Evolutionary conservation across 2,329 filamentous ascomycete genomes (phyloP), one percentile per base, ranked within the genome.

Genomic region (Penicillium occitanis): DNA sequence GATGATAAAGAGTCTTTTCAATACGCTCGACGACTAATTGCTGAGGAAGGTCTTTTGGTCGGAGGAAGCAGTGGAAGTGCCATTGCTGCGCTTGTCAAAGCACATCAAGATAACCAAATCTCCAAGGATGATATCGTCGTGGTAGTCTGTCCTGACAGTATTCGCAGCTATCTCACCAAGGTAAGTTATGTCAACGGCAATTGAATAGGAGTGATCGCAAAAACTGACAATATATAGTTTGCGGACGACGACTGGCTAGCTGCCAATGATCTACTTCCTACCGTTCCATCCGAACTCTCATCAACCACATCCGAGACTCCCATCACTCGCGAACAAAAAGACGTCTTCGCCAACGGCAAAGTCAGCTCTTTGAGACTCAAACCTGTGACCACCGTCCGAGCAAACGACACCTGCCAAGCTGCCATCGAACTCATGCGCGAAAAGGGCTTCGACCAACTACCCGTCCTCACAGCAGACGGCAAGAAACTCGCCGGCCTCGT

Each of bases 201-300:
- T 35, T 35, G 33, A 35, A 35, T 35, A 35, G 33, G 33, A 35
- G 33, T 35, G 33, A 35, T 35, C 33, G 7, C 33, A 35, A 35
- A 7, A 35, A 35, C 33, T 35, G 33, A 35, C 33, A 35, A 35
- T 35, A 4, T 0, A 2, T 35, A 86, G 86, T 99, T 99, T 77
- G 93, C 93, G 70, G 95, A 99, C 77, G 96, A 99, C 76, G 95
- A 98, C 83, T 99, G 95, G 96, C 89, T 99, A 65, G 93, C 93
- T 13, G 95, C 95, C 69, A 99, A 99, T 81, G 90, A 94, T 76
- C 91, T 99, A 28, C 86, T 98, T 30, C 87, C 91, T 46, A 85
- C 81, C 69, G 87, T 55, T 1, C 86, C 81, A 68, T 83, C 76
- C 60, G 78, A 76, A 63, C 72, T 75, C 69, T 75, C 79, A 67